Percentiles rank a stretch among this genome's conserved stretches.
Evolutionary conservation across 352 stramenopile genomes (phyloP).

Genomic region (Blastocystis sp.): DNA sequence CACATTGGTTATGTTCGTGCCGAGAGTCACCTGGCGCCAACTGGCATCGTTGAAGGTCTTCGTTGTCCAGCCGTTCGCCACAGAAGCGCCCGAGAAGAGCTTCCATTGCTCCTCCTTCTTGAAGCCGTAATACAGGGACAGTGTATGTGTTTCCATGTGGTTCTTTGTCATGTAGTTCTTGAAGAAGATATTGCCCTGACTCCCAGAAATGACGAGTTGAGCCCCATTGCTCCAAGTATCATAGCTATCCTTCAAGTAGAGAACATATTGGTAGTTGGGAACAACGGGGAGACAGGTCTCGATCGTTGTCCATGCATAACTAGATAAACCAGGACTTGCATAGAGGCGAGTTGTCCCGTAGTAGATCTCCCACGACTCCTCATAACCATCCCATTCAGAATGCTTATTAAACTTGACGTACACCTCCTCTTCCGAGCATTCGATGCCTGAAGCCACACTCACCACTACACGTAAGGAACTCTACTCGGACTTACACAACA

Average conservation of each 20-base stretch:
- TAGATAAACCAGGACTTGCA: conserved; percentile 4
- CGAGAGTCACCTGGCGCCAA: conserved; percentile 2
- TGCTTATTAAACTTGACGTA: conserved; percentile 26
- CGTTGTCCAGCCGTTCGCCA: conserved; percentile 5
- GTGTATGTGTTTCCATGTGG: neutral
- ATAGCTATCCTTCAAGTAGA: neutral
- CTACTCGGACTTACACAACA: too few relatives aligned
- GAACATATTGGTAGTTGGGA: conserved; percentile 2
- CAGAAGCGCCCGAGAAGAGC: neutral
- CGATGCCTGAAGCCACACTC: neutral
- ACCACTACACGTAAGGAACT: neutral
- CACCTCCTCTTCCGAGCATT: neutral
- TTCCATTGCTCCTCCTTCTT: conserved; percentile 8
- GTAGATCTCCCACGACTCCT: conserved; percentile 46
- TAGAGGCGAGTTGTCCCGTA: neutral
- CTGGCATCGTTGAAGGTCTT: neutral
- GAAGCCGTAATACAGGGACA: neutral
- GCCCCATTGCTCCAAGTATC: conserved; percentile 7
- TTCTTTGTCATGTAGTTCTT: conserved; percentile 21
- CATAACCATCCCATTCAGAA: neutral
- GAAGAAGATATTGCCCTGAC: conserved; percentile 22
- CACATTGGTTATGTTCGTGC: neutral
- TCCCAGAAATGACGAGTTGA: neutral
- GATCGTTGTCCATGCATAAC: neutral
- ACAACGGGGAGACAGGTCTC: neutral